Evolutionary conservation across 1,139 yeast species (phyloP), one percentile per base, ranked within the genome.

Genomic region (Debaryomyces psychrophilus): DNA sequence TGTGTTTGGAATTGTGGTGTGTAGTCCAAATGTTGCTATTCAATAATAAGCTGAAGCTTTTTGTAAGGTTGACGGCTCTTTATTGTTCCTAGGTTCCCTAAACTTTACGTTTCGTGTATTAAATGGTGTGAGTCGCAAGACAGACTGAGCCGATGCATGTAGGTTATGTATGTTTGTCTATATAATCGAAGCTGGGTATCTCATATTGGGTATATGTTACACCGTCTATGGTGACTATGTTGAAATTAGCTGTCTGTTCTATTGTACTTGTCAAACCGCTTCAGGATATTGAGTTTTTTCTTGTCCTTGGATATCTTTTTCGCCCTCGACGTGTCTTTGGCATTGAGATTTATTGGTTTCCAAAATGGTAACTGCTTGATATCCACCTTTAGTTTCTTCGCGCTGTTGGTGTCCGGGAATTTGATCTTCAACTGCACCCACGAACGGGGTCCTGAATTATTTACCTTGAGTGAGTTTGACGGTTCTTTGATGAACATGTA

Each of bases 401-500:
- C 39, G 8, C 34, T 28, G n/a, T 34, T 25, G 8, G 38, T 4
- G 6, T 37, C 35, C 5, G 62, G 62, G 31, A 65, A 48, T 42
- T 58, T 61, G 36, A 65, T 57, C 37, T 60, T 62, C 31, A 65
- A 44, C 37, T 61, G 65, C 5, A 65, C 69, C 69, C 69, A 65
- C 15, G 65, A 62, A 42, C 61, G 62, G 6, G 58, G 53, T 1
- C 66, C 67, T 28, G 61, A 57, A 5, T 57, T 52, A 44, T 64
- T 64, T n/a, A 65, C 66, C 40, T 61, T 63, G 29, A 63, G 52
- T n/a, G 65, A 57, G 39, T 55, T 63, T 15, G 63, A 62, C 11
- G 72, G 63, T 45, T 70, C 76, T 37, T 64, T 58, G 12, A 65
- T 67, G 50, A 69, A 70, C 76, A 70, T 70, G 50, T 69, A 70